Evolutionary conservation across 805 yeast genomes (phyloP), one percentile per base, ranked within the genome.

Genomic region (Cyberlindnera petersonii): DNA sequence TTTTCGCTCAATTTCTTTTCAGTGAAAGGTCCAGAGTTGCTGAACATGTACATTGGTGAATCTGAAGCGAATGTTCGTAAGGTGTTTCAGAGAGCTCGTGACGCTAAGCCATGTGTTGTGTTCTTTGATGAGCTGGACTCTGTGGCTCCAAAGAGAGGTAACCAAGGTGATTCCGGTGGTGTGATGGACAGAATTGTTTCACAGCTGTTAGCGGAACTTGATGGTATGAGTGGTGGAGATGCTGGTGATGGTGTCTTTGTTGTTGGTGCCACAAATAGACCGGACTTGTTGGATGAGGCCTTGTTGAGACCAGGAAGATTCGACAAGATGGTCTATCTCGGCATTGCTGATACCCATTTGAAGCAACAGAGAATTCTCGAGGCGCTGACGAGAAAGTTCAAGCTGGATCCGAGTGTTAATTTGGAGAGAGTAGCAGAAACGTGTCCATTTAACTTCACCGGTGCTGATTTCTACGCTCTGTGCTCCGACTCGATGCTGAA

Each of bases 131-230:
- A 93, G 64, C 72, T 93, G 63, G 98, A 93, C 64, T 88, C 97
- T 1, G 97, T 93, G 1, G 98, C 98, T 0, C 98, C 98, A 2
- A 91, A 93, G 60, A 79, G 98, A 68, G 98, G 98, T 21, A 89
- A 91, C 59, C 97, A 93, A 57, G 98, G 98, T 18, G 98, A 93
- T 61, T 88, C 97, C 3, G 98, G 98, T 14, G 98, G 98, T 50
- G 98, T 93, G 3, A 93, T 93, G 98, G 98, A 93, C 59, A 75
- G 98, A 61, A 93, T 93, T 48, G 98, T 93, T 0, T 89, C 97
- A 0, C 98, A 93, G 60, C 66, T 93, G 27, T 68, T 93, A 37
- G 96, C 98, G 0, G 98, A 93, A 60, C 68, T 93, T 31, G 98
- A 93, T 58, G 98, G 98, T 19, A 91, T 91, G 97, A 82, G 94